Evolutionary conservation across 23 red algal genomes (phyloP), one percentile per base, ranked within the genome.

Genomic region (Gracilaria gracilis): DNA sequence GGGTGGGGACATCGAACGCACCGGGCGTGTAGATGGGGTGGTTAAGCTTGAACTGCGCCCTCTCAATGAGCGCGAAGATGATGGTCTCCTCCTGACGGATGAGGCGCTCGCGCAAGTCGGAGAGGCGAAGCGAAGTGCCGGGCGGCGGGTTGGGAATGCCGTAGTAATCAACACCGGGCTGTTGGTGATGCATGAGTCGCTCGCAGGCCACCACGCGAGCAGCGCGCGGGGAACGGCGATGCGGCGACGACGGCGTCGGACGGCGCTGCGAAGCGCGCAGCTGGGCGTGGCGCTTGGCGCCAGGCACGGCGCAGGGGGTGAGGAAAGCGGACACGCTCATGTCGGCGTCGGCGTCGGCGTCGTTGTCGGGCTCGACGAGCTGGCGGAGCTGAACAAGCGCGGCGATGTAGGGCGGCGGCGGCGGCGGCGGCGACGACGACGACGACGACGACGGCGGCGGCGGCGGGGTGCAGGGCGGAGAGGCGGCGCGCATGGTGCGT

Each of bases 51-150:
- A 99, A 99, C 73, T 99, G 97, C 28, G 97, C 94, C 24, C 97
- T 80, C 79, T 99, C 97, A 47, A 99, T 95, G 36, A 99, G 87
- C 28, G 97, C 97, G 51, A 99, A 99, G 64, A 99, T 99, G 25
- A 99, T 96, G 14, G 94, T 99, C 89, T 99, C 97, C 85, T 99
- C 97, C 81, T 99, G 97, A 31, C 97, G 94, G 53, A 99, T 95
- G 48, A 99, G 88, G 23, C 88, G 89, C 47, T 83, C 89, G 35
- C 97, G 86, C 34, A 99, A 71, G 40, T 99, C 85, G 28, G 84
- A 73, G 25, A 99, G 87, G 28, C 65, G 55, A 31, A 98, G 79
- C 36, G 70, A 33, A 8, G 57, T 27, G 39, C 96, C 96, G 32
- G 75, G 82, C n/a, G 72, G 86, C 40, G 96, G 96, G 54, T 95